Base-by-base conservation (phyloP, 495 filamentous ascomycete species). In the Xylaria longipes region DNA sequence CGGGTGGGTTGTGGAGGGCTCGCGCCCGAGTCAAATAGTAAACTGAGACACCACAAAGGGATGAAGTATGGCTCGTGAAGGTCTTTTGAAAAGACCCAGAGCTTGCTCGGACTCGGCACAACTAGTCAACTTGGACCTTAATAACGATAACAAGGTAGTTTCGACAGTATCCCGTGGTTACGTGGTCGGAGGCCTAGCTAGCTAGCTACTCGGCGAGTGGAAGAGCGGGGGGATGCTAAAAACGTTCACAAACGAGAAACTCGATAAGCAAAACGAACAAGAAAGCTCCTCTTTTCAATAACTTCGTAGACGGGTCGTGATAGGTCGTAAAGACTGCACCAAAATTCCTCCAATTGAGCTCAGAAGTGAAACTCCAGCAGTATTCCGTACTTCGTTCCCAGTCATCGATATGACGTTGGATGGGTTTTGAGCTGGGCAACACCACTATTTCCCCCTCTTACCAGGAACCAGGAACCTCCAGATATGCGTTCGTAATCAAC, bases 121-220 rank as follows among this genome's bases (percentile, higher is more conserved):
- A 31, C 14, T 3, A 12, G 15, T 31, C 4, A 15, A 31, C 52
- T 5, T 17, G 27, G 5, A 15, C 22, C 52, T 14, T 15, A 29
- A 12, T 27, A 56, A 29, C 52, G 27, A 31, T 56, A 29, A 31
- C 31, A 56, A 31, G 27, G 25, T 11, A 54, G 50, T 54, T 54
- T 56, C 27, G 31, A 60, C 2, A 37, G 17, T 60, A 27, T 37
- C 57, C 20, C 17, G 17, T 37, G 31, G 20, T 58, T 58, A 29
- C 57, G 57, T 60, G 31, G 33, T 35, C 56, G 56, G 12, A n/a
- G 56, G 29, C 17, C n/a, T n/a, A 60, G 31, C 56, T 60, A 22
- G 31, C 29, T 37, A 37, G 79, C 74, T 80, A 76, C 83, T 80
- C 78, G 52, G 27, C 27, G 52, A 12, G 52, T 52, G 52, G 76